phyloP scores from a whole-genome alignment of 2,329 filamentous ascomycete species.

The Venturia aucupariae region DNA sequence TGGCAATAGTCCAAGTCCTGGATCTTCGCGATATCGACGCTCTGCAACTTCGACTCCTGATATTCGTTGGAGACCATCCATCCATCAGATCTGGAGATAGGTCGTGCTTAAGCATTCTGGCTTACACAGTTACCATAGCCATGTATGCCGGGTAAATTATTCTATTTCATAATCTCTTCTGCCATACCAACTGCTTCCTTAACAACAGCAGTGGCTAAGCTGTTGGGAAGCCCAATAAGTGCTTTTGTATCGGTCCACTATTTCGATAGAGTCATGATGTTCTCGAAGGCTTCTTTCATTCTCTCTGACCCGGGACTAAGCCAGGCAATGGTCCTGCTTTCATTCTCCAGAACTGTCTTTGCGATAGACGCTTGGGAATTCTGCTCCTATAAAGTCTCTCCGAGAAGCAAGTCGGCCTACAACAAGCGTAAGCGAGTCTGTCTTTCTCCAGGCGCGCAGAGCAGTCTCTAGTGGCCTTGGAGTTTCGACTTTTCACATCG shows the following conservation, averaged over 20 bases:
- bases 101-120: neutral
- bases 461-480: neutral
- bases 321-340: neutral
- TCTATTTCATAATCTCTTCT: neutral
- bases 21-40: neutral
- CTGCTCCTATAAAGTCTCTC: neutral
- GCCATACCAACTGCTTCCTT: neutral
- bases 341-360: conserved; percentile 1
- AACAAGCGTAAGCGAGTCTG: neutral
- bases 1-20: neutral
- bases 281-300: conserved; percentile 7
- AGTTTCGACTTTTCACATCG: neutral
- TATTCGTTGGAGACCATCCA: neutral
- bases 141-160: neutral
- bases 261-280: conserved; percentile 1
- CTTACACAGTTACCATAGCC: neutral
- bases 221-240: neutral
- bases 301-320: neutral
- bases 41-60: conserved; percentile 4
- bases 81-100: neutral
- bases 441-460: neutral
- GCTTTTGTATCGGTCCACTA: neutral
- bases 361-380: neutral
- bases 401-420: conserved; percentile 7
- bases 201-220: neutral